These are phyloP conservation scores for Arctium minus DNA, from an alignment of 129 eudicot species.

Conservation along the genomic window DNA sequence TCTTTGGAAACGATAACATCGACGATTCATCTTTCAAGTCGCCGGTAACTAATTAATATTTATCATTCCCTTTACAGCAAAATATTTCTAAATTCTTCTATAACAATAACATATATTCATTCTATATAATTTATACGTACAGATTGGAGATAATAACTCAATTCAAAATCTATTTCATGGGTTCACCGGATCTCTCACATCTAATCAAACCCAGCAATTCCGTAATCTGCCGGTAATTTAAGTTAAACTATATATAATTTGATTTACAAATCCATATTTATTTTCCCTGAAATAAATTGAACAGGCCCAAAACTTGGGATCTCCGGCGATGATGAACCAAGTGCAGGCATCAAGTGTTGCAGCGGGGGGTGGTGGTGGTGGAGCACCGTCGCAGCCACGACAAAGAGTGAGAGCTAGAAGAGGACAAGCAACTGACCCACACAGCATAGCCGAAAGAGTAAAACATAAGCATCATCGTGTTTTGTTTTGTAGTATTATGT, in stretches of 20 bases:
- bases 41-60: conserved; percentile 23
- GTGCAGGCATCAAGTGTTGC: conserved; percentile 20
- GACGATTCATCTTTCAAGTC: conserved; percentile 34
- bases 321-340: conserved; percentile 46
- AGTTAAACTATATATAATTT: not conserved
- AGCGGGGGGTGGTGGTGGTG: conserved; percentile 50
- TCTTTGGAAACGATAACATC: conserved; percentile 21
- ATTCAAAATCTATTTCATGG: conserved; percentile 68
- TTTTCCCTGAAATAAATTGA: not conserved
- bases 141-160: conserved; percentile 55
- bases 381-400: conserved; percentile 59
- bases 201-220: conserved; percentile 58
- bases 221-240: conserved; percentile 43
- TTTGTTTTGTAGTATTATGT: conserved; percentile 13
- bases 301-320: conserved; percentile 55
- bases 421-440: conserved; percentile 94
- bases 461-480: not conserved
- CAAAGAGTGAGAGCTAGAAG: conserved; percentile 85
- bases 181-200: conserved; percentile 49
- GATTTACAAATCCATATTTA: not conserved
- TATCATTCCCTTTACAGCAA: not conserved
- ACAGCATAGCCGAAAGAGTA: conserved; percentile 86
- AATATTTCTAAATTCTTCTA: not conserved
- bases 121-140: not conserved
- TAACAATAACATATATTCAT: not conserved